These are phyloP conservation scores for Globisporangium heterothallicum DNA, from an alignment of 352 stramenopile genomes.

Conservation along the genomic window DNA sequence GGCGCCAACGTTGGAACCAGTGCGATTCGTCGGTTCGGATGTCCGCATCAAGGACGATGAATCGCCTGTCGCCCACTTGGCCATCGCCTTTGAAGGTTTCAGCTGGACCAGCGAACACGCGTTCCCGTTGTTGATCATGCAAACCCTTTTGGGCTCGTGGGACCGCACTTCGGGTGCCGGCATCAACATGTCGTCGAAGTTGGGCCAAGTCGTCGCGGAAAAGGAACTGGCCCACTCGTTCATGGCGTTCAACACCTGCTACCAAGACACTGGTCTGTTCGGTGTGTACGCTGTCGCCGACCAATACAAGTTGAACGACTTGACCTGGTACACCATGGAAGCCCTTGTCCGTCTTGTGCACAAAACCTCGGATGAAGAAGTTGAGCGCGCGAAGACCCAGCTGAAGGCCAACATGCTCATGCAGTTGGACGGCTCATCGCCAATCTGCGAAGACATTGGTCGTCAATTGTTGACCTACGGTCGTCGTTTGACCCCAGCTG, in stretches of 20 bases:
- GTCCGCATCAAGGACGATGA: constrained; percentile 90
- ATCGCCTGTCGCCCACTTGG: constrained; percentile 90
- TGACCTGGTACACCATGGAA: constrained; percentile 93
- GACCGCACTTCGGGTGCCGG: constrained; percentile 89
- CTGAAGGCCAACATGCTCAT: constrained; percentile 99
- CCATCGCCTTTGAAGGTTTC: constrained; percentile 97
- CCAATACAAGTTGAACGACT: constrained; percentile 94
- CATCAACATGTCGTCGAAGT: constrained; percentile 93
- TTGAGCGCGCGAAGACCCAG: constrained; percentile 97
- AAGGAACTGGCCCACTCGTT: constrained; percentile 97
- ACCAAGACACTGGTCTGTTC: constrained; percentile 99
- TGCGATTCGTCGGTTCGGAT: constrained; percentile 87
- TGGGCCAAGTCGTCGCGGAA: constrained; percentile 95
- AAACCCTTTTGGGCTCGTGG: constrained; percentile 90
- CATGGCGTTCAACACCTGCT: constrained; percentile 99
- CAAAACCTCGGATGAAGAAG: constrained; percentile 96
- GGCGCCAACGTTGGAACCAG: constrained; percentile 62
- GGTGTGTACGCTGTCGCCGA: constrained; percentile 96
- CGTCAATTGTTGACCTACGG: constrained; percentile 97
- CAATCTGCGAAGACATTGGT: constrained; percentile 99
- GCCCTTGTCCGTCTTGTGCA: constrained; percentile 94
- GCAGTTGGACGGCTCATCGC: constrained; percentile 97
- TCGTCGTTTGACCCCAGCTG: constrained; percentile 95
- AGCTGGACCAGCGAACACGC: constrained; percentile 98
- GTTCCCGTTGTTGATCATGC: constrained; percentile 99